Base-by-base conservation (phyloP, 768 basidiomycete genomes). In the Tulasnella sp. region DNA sequence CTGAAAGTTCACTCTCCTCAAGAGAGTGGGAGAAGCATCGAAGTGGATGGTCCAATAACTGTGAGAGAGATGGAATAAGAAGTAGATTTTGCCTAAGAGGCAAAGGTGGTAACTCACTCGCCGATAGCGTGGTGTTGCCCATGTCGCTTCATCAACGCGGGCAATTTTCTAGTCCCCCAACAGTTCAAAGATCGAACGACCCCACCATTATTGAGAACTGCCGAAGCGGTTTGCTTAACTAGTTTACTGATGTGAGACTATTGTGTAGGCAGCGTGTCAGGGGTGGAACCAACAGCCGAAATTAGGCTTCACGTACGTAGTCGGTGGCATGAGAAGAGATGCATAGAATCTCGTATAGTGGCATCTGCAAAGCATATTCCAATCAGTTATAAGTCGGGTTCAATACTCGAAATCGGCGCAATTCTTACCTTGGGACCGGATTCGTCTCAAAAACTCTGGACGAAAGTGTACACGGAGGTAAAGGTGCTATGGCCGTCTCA, bases 11-110 rank as follows among this genome's bases (percentile, higher is more conserved):
- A 94, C 74, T 0, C 77, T 73, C 4, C 74, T 73, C 50, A 93
- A 74, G 0, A 80, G 82, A 41, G 74, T 74, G 10, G 91, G 91
- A 8, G 85, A 85, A 2, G 87, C 80, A 74, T 94, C 92, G 69
- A 92, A 94, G 67, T 89, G 80, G 75, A 94, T 79, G 3, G 85
- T 83, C 89, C 89, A 93, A 69, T 92, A 92, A 65, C 91, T 93
- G 53, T 15, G 65, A 25, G 53, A 51, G 22, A 53, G 15, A 31
- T 69, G 24, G 63, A 45, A 58, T 3, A 11, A 29, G 38, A 5
- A 17, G 41, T 19, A 52, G 30, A 31, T 30, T 19, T 19, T 41
- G 38, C 31, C 49, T 44, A 12, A 34, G 21, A 53, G 57, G 38
- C 7, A 21, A 15, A 59, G 17, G 19, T 34, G 12, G 43, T 9